A percentile compares a stretch with the other conserved stretches of the same genome.
Conservation (phyloP, 169 alveolate species). For the Blepharisma undulans region DNA sequence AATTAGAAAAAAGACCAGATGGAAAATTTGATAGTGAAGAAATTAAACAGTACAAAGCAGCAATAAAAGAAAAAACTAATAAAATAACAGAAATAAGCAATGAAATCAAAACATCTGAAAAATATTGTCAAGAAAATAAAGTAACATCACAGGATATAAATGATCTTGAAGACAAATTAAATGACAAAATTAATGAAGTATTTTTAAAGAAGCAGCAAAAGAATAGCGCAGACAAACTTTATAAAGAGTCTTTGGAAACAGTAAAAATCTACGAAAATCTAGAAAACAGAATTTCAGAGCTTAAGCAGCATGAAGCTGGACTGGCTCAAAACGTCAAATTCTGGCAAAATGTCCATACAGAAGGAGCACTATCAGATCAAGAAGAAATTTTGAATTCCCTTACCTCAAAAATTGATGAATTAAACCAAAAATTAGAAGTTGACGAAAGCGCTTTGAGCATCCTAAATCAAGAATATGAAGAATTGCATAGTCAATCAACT, state of each 20-base stretch:
- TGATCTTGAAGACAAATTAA: background rate
- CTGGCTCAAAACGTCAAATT: background rate
- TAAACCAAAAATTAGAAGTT: background rate
- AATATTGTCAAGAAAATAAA: background rate
- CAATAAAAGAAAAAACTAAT: background rate
- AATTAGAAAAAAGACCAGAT: background rate
- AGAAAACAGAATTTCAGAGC: background rate
- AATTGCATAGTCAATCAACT: background rate
- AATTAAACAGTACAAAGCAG: background rate
- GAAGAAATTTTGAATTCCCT: background rate
- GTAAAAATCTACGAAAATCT: background rate
- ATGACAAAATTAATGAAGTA: background rate
- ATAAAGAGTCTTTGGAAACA: background rate
- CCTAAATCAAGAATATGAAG: background rate
- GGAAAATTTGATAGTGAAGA: background rate
- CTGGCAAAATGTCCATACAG: background rate
- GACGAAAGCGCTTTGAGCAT: background rate
- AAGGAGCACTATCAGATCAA: background rate
- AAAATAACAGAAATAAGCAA: background rate
- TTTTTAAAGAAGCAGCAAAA: background rate
- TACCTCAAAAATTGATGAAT: background rate
- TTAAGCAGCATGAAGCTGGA: background rate
- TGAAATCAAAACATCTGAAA: background rate
- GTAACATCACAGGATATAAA: background rate
- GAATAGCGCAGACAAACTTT: background rate